Base-by-base conservation (phyloP, 192 early-diverging fungal species). In the Chytriomyces sp. region DNA sequence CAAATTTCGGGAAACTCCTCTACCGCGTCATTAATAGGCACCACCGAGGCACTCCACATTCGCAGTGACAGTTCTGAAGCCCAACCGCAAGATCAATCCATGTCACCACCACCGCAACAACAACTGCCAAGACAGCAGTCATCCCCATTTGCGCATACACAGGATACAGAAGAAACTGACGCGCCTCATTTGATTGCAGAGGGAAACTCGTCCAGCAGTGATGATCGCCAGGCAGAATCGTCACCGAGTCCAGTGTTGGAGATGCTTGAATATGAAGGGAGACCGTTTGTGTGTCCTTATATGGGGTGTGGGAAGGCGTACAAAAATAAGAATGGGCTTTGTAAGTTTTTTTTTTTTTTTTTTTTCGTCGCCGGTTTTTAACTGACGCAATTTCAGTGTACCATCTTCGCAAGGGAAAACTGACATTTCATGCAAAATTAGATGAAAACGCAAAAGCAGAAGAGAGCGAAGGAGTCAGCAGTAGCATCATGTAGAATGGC, bases 311-410 rank as follows among this genome's bases (percentile, higher is more conserved):
- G 67, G 10, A 77, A 69, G 60, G 24, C 76, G 0, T 77, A 77
- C 45, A 77, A 77, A 67, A 77, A 77, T 60, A 77, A 77, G 65
- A 77, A 77, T 70, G 76, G 76, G n/a, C 45, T 77, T 7, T 44
- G 69, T 72, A 59, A 72, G 69, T 24, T 16, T 13, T 18, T 16
- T 7, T 69, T 16, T 10, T 5, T 4, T 72, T 35, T 35, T 35
- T 35, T 72, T 28, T 72, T 6, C 13, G 20, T 64, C 11, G 35
- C 62, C 35, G 11, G 10, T 11, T 28, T 64, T 23, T 5, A 20
- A 23, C 11, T 26, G 24, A 23, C 5, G 35, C 11, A 5, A 11
- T 64, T 64, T 64, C 35, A 35, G 35, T 73, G 57, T 73, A 73
- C 44, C 72, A 73, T 45, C 61, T 73, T 8, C 57, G 72, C 7